These are phyloP conservation scores for Grifola frondosa DNA, from an alignment of 1,284 basidiomycete species.

Conservation along the genomic window DNA sequence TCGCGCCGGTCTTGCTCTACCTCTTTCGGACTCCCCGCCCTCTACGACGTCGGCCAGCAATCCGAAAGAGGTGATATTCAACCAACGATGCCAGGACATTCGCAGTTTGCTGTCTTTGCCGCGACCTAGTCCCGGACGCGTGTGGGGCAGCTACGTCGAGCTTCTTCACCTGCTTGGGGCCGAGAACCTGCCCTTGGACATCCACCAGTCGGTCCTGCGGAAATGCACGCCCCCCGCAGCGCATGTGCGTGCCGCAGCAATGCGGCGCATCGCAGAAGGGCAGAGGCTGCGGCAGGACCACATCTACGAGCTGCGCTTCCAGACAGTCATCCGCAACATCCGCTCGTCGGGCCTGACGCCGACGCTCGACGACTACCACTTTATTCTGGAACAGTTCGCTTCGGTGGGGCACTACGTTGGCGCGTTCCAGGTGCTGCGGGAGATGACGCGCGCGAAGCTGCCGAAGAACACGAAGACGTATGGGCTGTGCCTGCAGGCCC, in stretches of 20 bases:
- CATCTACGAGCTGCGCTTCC: slow-evolving; percentile 60
- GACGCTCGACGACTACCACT: slow-evolving; percentile 66
- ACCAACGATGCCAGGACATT: slow-evolving; percentile 35
- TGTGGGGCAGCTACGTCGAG: slow-evolving; percentile 63
- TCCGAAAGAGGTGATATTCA: slow-evolving; percentile 8
- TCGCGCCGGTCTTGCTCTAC: slow-evolving; percentile 10
- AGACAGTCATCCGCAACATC: slow-evolving; percentile 66
- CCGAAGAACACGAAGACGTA: slow-evolving; percentile 54
- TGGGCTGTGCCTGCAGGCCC: slow-evolving; percentile 61
- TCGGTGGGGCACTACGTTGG: slow-evolving; percentile 65
- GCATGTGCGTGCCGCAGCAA: slow-evolving; percentile 44
- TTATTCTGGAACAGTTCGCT: slow-evolving; percentile 70
- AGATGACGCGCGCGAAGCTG: slow-evolving; percentile 47
- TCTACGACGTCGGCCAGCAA: slow-evolving; percentile 5
- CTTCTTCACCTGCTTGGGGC: slow-evolving; percentile 47
- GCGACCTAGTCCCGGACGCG: slow-evolving; percentile 40
- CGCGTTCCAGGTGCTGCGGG: slow-evolving; percentile 56
- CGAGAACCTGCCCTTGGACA: slow-evolving; percentile 52
- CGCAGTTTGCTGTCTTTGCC: slow-evolving; percentile 28
- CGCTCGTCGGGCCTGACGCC: slow-evolving; percentile 51
- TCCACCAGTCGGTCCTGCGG: slow-evolving; percentile 68
- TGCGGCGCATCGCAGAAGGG: slow-evolving; percentile 38
- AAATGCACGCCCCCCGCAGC: slow-evolving; percentile 52
- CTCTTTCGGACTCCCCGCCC: slow-evolving; percentile 7
- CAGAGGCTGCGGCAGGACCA: slow-evolving; percentile 38